Evolutionary conservation across 768 basidiomycete genomes (phyloP).

Genomic region (Leccinum disarticulatum): DNA sequence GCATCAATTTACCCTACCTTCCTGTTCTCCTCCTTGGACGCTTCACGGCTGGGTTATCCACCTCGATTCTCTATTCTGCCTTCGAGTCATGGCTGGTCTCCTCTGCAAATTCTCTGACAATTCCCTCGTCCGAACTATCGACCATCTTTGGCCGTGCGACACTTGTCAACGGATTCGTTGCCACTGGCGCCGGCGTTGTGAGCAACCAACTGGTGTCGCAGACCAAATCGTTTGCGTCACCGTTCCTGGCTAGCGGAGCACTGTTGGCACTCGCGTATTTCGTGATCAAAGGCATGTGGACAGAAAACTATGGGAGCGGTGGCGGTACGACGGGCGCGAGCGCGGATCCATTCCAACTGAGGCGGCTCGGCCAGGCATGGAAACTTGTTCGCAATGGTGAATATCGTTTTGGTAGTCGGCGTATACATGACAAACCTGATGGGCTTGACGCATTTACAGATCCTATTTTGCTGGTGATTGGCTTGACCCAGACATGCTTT

Average conservation of each 20-base stretch:
- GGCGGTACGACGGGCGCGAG: slow-evolving; percentile 25
- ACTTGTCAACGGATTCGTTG: slow-evolving; percentile 71
- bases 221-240: slow-evolving; percentile 54
- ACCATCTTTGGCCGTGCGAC: slow-evolving; percentile 73
- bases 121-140: slow-evolving; percentile 60
- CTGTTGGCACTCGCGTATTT: slow-evolving; percentile 55
- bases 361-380: slow-evolving; percentile 55
- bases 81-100: slow-evolving; percentile 81
- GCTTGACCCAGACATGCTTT: slow-evolving; percentile 76
- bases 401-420: neutral
- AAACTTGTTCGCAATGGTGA: slow-evolving; percentile 53
- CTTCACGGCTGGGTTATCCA: slow-evolving; percentile 67
- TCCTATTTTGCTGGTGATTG: slow-evolving; percentile 59
- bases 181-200: slow-evolving; percentile 62
- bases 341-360: slow-evolving; percentile 49
- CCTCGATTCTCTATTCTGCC: slow-evolving; percentile 72
- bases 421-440: neutral
- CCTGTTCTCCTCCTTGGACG: slow-evolving; percentile 65
- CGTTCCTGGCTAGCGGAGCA: slow-evolving; percentile 63
- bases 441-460: slow-evolving; percentile 39
- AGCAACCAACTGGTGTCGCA: slow-evolving; percentile 62
- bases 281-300: slow-evolving; percentile 59
- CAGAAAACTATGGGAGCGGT: slow-evolving; percentile 65
- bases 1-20: slow-evolving; percentile 55
- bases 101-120: slow-evolving; percentile 48